Evolutionary conservation across 1,139 yeast species (phyloP).

Genomic region (Groenewaldozyma sp.): DNA sequence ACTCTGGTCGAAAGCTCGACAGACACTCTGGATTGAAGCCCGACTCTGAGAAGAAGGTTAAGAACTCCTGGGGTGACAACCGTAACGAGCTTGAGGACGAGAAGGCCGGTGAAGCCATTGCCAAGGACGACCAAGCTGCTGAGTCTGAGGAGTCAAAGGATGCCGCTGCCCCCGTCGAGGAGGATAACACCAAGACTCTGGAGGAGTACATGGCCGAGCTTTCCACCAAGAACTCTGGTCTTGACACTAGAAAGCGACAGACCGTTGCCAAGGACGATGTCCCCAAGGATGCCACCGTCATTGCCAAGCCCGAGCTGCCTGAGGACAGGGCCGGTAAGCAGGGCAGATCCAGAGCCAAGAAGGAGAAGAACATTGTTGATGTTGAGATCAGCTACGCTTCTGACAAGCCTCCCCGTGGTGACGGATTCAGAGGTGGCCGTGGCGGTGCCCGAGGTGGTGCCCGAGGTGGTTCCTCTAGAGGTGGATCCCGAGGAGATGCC

Average conservation of each 20-base stretch:
- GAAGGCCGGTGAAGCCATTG: conserved; percentile 55
- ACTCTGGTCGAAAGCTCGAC: conserved; percentile 35
- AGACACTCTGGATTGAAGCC: conserved; percentile 78
- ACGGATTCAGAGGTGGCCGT: conserved; percentile 5
- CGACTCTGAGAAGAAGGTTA: conserved; percentile 77
- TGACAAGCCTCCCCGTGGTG: conserved; percentile 20
- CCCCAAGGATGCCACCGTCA: conserved; percentile 25
- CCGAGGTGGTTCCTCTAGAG: conserved; percentile 22
- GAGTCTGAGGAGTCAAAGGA: conserved; percentile 34
- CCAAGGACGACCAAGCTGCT: conserved; percentile 40
- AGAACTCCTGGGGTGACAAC: conserved; percentile 81
- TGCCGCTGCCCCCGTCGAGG: conserved; percentile 32
- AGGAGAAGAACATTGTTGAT: conserved; percentile 60
- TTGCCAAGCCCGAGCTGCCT: conserved; percentile 34
- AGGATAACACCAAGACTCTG: conserved; percentile 43
- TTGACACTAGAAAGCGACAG: conserved; percentile 35
- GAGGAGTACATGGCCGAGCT: conserved; percentile 67
- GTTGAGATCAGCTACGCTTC: conserved; percentile 53
- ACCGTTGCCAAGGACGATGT: conserved; percentile 54
- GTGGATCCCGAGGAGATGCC: conserved; percentile 18
- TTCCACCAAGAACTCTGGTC: conserved; percentile 36
- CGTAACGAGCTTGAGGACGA: conserved; percentile 49
- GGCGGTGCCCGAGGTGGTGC: conserved; percentile 23
- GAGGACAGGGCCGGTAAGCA: conserved; percentile 43
- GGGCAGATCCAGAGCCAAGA: conserved; percentile 44